Evolutionary conservation across 306 rosid species (phyloP), one percentile per base, ranked within the genome.

Genomic region (Fragaria vesca): DNA sequence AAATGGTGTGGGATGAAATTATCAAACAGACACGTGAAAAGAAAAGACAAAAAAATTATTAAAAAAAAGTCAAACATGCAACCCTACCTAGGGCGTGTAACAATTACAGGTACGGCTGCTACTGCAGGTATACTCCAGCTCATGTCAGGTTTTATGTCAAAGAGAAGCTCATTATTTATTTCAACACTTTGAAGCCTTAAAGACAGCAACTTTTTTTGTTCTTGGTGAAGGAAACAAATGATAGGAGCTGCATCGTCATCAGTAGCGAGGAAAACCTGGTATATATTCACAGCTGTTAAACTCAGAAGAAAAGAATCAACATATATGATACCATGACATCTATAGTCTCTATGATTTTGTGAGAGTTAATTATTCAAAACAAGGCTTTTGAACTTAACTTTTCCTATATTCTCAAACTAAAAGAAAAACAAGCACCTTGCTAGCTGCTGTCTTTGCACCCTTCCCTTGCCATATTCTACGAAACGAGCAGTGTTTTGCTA

Each of bases 391-490:
- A 9, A 24, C 32, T 42, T 42, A 42, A 42, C 2, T 42, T 42
- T 6, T 6, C 10, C 8, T 42, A 1, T 6, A 42, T 42, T 42
- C 45, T 42, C 10, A 58, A 66, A 76, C 62, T 10, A 34, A 52
- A 12, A 72, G 26, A 65, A 34, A 65, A 79, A 71, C 26, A 55
- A 30, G 71, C 79, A 93, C 98, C 98, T 93, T 91, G 83, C 90
- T 86, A 86, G 97, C 89, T 81, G 98, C 97, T 57, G 86, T 77
- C 34, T 88, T 93, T n/a, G 93, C 93, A 80, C 97, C 97, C 89
- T 94, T 92, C 79, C 97, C 97, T 83, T 94, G 98, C 98, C 98
- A 94, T 87, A 89, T 92, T 88, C 93, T 94, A 62, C 89, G 90
- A 66, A 94, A 92, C 40, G 86, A 87, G 84, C 87, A 75, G 43